Conservation (phyloP, 768 basidiomycete genomes). For the Lactifluus piperatus region DNA sequence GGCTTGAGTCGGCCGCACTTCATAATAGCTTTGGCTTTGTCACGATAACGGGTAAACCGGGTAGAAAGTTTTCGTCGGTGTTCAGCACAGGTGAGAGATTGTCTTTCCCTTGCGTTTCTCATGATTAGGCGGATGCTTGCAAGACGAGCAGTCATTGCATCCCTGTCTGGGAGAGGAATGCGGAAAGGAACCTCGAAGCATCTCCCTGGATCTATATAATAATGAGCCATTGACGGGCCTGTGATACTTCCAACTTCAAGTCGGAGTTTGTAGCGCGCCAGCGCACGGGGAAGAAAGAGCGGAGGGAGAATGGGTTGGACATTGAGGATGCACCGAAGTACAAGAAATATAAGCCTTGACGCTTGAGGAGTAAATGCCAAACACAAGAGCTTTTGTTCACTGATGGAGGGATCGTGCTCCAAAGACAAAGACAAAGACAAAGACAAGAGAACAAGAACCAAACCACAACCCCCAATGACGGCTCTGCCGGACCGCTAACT, state of each 20-base stretch:
- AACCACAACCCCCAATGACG: no score
- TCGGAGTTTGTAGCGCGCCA: slow-evolving; percentile 15
- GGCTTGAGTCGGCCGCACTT: not conserved
- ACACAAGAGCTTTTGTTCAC: slow-evolving; percentile 5
- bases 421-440: not conserved
- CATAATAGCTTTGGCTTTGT: slow-evolving; percentile 6
- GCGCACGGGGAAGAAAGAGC: slow-evolving; percentile 2
- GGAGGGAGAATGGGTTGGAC: slow-evolving; percentile 1
- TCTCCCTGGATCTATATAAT: slow-evolving; percentile 13
- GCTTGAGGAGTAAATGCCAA: not conserved
- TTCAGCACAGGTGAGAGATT: slow-evolving; percentile 5
- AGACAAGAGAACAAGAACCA: not conserved
- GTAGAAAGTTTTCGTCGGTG: not conserved
- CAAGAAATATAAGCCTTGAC: not conserved
- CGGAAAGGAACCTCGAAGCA: slow-evolving; percentile 15
- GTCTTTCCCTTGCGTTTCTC: slow-evolving; percentile 12
- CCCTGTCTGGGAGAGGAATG: slow-evolving; percentile 8
- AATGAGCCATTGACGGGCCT: slow-evolving; percentile 1
- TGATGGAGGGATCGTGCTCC: not conserved
- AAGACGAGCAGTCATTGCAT: slow-evolving; percentile 6
- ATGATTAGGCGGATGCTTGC: slow-evolving; percentile 7
- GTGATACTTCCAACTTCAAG: not conserved
- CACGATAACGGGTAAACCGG: slow-evolving; percentile 5
- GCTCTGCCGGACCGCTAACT: no score
- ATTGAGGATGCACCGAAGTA: not conserved